Percentiles rank a stretch among this genome's conserved stretches.
Conservation (phyloP, 495 filamentous ascomycete genomes). For the Aspergillus avenaceus region DNA sequence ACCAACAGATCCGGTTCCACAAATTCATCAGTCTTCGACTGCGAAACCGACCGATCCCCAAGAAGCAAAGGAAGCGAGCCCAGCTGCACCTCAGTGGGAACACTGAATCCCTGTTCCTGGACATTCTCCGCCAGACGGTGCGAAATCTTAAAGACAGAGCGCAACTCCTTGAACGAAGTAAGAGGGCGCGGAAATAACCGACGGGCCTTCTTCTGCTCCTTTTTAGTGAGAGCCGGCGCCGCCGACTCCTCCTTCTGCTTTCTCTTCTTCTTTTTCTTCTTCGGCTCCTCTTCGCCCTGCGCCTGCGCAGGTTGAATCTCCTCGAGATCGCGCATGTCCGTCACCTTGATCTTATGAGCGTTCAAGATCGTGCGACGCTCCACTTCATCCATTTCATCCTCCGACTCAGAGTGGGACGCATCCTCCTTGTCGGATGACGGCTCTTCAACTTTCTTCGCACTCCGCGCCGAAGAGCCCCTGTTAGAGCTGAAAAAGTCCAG, state of each 20-base stretch:
- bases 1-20: conserved; percentile 68
- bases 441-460: conserved; percentile 11
- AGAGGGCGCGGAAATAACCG: conserved; percentile 73
- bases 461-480: conserved; percentile 18
- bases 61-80: conserved; percentile 77
- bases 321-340: conserved; percentile 53
- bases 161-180: conserved; percentile 69
- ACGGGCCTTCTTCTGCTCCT: conserved; percentile 46
- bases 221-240: conserved; percentile 41
- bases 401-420: conserved; percentile 24
- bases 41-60: conserved; percentile 24
- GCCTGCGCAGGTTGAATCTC: conserved; percentile 30
- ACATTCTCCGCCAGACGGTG: conserved; percentile 72
- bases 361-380: conserved; percentile 72
- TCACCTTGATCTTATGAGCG: conserved; percentile 84
- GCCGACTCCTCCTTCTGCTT: conserved; percentile 40
- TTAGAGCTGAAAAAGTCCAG: conserved; percentile 37
- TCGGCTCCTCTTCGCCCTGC: conserved; percentile 48
- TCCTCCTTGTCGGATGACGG: conserved; percentile 13
- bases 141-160: conserved; percentile 63
- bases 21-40: conserved; percentile 8
- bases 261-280: conserved; percentile 50
- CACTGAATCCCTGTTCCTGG: conserved; percentile 72
- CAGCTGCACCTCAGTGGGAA: conserved; percentile 92
- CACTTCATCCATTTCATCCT: conserved; percentile 48